Evolutionary conservation across 1,139 yeast genomes (phyloP), one percentile per base, ranked within the genome.

Genomic region (Lodderomyces elongisporus): DNA sequence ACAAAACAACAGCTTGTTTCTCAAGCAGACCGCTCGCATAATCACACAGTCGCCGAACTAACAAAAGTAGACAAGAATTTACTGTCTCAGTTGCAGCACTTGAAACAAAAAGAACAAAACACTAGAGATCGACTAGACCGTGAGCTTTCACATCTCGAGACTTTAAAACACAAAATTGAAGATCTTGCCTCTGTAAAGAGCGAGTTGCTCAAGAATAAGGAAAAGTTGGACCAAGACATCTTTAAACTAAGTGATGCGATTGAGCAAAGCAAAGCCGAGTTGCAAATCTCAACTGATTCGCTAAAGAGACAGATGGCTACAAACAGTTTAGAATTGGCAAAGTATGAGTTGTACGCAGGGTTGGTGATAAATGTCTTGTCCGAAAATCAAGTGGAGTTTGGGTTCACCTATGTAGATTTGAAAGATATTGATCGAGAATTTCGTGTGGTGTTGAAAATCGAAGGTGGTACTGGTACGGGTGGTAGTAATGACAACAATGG

Each of bases 291-390:
- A 5, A 25, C 18, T 18, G 30, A 35, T 3, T 28, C 34, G 5
- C 16, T 33, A 4, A 27, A 33, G 8, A 5, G 12, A 8, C 42
- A 40, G 31, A 22, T 42, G 17, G 25, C 25, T 4, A 28, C 53
- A 17, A 75, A 70, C 36, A 49, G 54, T 35, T 63, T 62, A 4
- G 65, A 69, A 33, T 57, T 72, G 14, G 47, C 58, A 25, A 60
- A 66, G 34, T 70, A 58, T 42, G 77, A 72, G 38, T 52, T 55
- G 32, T 62, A 70, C 37, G 52, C 71, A 32, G 79, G 79, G 1
- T 47, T 74, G 31, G 58, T 52, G 31, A 60, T 73, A 24, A 66
- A 63, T 30, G 74, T 70, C 4, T 38, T 65, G 3, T 48, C 55
- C 3, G 56, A 55, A 7, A 68, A 66, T 34, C 37, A 59, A 9